Evolutionary conservation across 129 eudicot genomes (phyloP).

Genomic region (Apium graveolens): DNA sequence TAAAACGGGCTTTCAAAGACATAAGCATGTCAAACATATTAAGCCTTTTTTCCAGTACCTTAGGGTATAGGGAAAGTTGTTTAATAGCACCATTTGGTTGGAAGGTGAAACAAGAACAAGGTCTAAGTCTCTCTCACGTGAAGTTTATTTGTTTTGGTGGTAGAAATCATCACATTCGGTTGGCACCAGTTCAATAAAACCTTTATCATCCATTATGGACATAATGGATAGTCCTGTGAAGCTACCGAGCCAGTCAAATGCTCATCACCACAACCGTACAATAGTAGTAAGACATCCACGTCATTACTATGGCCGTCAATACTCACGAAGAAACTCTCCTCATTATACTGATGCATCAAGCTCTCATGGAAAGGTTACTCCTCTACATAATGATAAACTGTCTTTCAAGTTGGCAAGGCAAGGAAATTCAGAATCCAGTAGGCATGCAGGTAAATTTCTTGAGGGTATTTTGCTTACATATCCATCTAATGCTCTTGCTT

Average conservation of each 20-base stretch:
- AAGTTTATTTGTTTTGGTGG: neutral
- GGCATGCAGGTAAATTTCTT: conserved; percentile 34
- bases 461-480: neutral
- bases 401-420: conserved; percentile 44
- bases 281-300: conserved; percentile 47
- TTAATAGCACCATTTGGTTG: neutral
- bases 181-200: conserved; percentile 26
- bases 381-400: conserved; percentile 31
- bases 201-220: conserved; percentile 39
- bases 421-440: conserved; percentile 30
- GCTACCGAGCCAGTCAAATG: conserved; percentile 29
- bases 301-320: conserved; percentile 49
- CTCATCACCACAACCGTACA: conserved; percentile 43
- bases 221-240: conserved; percentile 35
- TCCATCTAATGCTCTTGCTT: neutral
- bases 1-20: neutral
- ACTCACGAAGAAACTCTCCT: conserved; percentile 39
- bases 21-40: neutral
- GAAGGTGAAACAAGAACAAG: neutral
- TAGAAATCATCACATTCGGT: conserved; percentile 41
- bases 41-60: neutral
- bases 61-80: neutral
- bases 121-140: neutral
- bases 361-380: conserved; percentile 40
- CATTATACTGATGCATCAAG: conserved; percentile 45